Conservation (phyloP, 2,329 filamentous ascomycete species). For the Fusarium piperis region DNA sequence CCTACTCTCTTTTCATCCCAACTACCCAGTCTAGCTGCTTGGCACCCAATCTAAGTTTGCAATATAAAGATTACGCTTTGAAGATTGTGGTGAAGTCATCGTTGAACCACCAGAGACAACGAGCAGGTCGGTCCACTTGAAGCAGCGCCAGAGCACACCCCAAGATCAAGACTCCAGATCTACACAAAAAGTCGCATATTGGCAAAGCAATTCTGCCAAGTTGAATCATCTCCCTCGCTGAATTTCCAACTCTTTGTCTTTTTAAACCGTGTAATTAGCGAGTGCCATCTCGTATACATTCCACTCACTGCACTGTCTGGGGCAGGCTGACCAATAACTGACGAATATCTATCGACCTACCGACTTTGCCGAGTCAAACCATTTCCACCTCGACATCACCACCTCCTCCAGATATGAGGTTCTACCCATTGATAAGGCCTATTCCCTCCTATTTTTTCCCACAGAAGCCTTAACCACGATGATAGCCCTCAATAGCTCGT, state of each 20-base stretch:
- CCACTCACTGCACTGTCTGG: not conserved
- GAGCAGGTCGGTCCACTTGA: not conserved
- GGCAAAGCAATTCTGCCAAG: not conserved
- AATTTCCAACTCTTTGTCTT: not conserved
- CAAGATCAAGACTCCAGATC: not conserved
- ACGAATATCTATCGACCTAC: not conserved
- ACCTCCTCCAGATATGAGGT: not conserved
- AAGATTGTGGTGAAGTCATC: not conserved
- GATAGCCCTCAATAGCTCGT: constrained; percentile 8
- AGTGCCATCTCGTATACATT: not conserved
- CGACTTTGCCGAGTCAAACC: not conserved
- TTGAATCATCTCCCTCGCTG: not conserved
- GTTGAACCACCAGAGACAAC: not conserved
- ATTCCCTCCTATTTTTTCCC: not conserved
- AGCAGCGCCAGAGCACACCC: not conserved
- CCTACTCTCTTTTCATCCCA: too few species aligned
- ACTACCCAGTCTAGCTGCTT: too few species aligned
- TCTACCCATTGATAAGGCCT: not conserved
- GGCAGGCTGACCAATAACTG: not conserved
- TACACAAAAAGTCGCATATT: not conserved
- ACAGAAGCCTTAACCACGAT: not conserved
- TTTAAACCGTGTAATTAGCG: not conserved
- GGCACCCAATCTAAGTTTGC: not conserved
- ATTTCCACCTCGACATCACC: not conserved
- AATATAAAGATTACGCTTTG: not conserved